These are phyloP conservation scores for Thermochaetoides dissita DNA, from an alignment of 2,329 filamentous ascomycete species.

Conservation along the genomic window DNA sequence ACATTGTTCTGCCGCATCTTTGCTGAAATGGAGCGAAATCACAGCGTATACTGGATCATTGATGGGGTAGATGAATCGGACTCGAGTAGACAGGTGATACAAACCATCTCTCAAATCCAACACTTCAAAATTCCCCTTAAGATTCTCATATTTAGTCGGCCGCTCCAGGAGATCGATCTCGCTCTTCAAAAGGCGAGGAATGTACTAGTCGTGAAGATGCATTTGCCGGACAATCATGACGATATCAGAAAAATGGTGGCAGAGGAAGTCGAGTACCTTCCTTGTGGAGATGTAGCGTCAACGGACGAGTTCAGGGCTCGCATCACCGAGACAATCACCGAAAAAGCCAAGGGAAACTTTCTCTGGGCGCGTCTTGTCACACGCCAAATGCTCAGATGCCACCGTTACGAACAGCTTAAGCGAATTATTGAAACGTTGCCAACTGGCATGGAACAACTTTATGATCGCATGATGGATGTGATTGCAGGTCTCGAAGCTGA, in stretches of 20 bases:
- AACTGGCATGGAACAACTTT: slow-evolving; percentile 13
- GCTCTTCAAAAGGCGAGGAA: slow-evolving; percentile 7
- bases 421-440: slow-evolving; percentile 9
- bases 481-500: slow-evolving; percentile 3
- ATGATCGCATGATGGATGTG: slow-evolving; percentile 12
- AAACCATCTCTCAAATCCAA: slow-evolving; percentile 1
- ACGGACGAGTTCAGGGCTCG: slow-evolving; percentile 9
- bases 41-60: neutral
- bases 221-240: slow-evolving; percentile 6
- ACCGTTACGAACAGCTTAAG: slow-evolving; percentile 10
- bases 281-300: neutral
- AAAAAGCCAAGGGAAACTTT: slow-evolving; percentile 13
- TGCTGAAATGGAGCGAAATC: slow-evolving; percentile 1
- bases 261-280: slow-evolving; percentile 10
- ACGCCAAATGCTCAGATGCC: slow-evolving; percentile 10
- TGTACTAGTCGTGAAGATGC: slow-evolving; percentile 1
- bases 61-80: slow-evolving; percentile 1
- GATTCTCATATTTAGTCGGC: slow-evolving; percentile 9
- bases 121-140: slow-evolving; percentile 4
- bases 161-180: slow-evolving; percentile 4
- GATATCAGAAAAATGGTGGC: slow-evolving; percentile 10
- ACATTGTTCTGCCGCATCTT: slow-evolving; percentile 4
- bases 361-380: slow-evolving; percentile 12
- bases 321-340: slow-evolving; percentile 3
- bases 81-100: neutral